Percentiles rank a stretch among this genome's conserved stretches.
Conservation (phyloP, 768 basidiomycete genomes). For the Naganishia antarctica region DNA sequence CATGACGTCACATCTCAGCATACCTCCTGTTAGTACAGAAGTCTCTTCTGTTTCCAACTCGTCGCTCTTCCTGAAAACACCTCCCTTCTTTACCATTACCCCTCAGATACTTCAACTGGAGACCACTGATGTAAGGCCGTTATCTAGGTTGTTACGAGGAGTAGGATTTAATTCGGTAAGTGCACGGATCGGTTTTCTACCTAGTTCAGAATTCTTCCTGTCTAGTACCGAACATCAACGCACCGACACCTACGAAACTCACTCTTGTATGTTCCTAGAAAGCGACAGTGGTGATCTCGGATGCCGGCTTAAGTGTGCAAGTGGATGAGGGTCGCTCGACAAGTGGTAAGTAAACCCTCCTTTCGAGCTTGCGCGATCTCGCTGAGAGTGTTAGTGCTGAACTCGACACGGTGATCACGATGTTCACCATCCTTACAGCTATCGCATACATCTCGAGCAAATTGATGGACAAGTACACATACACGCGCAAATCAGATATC, state of each 20-base stretch:
- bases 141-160: constrained; percentile 71
- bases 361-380: too few relatives aligned
- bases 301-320: constrained; percentile 66
- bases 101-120: constrained; percentile 46
- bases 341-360: constrained; percentile 58
- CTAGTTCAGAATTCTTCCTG: background rate
- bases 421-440: constrained; percentile 53
- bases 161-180: constrained; percentile 75
- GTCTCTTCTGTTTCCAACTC: background rate
- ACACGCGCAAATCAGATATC: constrained; percentile 41
- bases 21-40: background rate
- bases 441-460: constrained; percentile 74
- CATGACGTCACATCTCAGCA: background rate
- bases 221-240: constrained; percentile 2
- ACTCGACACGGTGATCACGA: too few relatives aligned
- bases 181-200: constrained; percentile 20
- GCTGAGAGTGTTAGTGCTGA: too few relatives aligned
- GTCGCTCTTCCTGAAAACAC: background rate
- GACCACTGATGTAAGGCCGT: constrained; percentile 67
- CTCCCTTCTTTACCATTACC: background rate
- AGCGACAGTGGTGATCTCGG: constrained; percentile 68
- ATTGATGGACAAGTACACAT: constrained; percentile 75
- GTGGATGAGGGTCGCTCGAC: constrained; percentile 82
- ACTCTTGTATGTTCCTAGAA: constrained; percentile 43
- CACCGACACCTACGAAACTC: background rate